phyloP scores from a whole-genome alignment of 78 protist species.

The Bodo saltans region DNA sequence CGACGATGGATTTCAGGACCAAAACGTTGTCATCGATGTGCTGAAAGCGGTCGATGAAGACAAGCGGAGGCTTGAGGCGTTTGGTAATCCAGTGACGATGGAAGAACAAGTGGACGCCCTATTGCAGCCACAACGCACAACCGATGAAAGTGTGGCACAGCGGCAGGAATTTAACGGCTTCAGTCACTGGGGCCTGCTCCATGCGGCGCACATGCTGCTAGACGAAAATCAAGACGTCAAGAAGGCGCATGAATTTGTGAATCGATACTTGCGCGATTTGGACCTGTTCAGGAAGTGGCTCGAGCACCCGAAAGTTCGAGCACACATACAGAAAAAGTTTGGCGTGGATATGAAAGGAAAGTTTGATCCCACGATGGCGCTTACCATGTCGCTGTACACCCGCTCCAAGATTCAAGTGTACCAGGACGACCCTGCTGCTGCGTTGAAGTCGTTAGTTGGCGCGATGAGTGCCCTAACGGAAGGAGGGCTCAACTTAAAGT shows the following conservation, averaged over 20 bases:
- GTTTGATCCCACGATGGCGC: background rate
- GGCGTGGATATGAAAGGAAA: background rate
- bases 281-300: background rate
- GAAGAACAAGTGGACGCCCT: background rate
- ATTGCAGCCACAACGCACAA: background rate
- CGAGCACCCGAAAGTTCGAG: background rate
- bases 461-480: background rate
- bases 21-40: background rate
- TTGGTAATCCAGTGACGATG: background rate
- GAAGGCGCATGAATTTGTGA: background rate
- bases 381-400: background rate
- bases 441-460: background rate
- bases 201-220: background rate
- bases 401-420: background rate
- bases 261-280: background rate
- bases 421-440: background rate
- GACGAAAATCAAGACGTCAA: background rate
- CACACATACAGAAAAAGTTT: background rate
- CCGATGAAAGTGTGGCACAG: background rate
- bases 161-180: background rate
- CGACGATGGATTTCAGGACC: background rate
- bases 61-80: background rate
- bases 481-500: background rate
- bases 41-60: background rate
- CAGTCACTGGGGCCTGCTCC: background rate